phyloP scores from a whole-genome alignment of 1,284 basidiomycete genomes.

The Hymenochaete sp. region DNA sequence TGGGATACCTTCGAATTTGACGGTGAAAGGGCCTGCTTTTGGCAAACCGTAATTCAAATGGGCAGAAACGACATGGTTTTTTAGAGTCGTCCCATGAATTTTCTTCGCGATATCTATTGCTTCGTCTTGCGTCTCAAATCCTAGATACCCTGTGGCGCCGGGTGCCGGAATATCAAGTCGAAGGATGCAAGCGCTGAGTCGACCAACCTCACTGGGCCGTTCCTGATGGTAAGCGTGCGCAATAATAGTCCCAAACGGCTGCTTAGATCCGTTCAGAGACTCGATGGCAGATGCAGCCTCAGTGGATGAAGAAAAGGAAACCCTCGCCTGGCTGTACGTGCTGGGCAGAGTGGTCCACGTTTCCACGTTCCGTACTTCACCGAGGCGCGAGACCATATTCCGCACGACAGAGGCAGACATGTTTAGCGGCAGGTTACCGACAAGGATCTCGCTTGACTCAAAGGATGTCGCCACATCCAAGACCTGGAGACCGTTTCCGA shows the following conservation, averaged over 20 bases:
- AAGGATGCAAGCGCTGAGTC: constrained; percentile 4
- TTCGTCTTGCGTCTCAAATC: constrained; percentile 7
- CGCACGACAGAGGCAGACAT: constrained; percentile 6
- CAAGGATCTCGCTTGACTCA: constrained; percentile 7
- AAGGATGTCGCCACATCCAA: constrained; percentile 10
- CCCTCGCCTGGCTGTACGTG: constrained; percentile 4
- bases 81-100: constrained; percentile 6
- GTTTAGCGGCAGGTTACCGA: constrained; percentile 13
- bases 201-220: constrained; percentile 4
- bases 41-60: constrained; percentile 5
- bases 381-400: constrained; percentile 5
- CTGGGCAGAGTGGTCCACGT: neutral
- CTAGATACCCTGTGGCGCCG: constrained; percentile 8
- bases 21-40: constrained; percentile 8
- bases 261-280: constrained; percentile 4
- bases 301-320: constrained; percentile 4
- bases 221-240: neutral
- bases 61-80: constrained; percentile 9
- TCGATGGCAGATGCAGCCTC: constrained; percentile 11
- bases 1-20: constrained; percentile 15
- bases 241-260: constrained; percentile 5
- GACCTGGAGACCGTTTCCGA: constrained; percentile 14
- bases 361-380: constrained; percentile 2
- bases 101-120: constrained; percentile 3
- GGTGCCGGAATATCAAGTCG: constrained; percentile 16